Evolutionary conservation across 2,329 filamentous ascomycete genomes (phyloP).

Genomic region (Eutypa lata): DNA sequence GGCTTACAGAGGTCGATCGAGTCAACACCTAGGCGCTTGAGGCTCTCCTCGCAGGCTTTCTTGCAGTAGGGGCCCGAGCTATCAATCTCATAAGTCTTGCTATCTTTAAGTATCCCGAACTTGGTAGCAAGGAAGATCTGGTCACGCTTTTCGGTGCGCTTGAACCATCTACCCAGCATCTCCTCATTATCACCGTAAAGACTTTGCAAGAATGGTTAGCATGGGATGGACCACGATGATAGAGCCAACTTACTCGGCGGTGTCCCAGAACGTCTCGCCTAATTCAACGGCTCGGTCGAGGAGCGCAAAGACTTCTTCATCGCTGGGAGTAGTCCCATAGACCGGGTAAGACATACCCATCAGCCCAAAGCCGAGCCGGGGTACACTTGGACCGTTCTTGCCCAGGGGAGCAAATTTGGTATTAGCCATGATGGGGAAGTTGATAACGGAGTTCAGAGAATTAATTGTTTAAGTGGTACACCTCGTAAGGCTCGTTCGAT

Average conservation of each 20-base stretch:
- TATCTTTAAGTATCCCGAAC: slow-evolving; percentile 35
- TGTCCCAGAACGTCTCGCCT: slow-evolving; percentile 43
- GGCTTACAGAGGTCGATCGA: slow-evolving; percentile 40
- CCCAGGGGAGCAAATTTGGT: slow-evolving; percentile 13
- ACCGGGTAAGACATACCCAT: slow-evolving; percentile 14
- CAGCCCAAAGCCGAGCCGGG: slow-evolving; percentile 18
- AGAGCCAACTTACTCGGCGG: slow-evolving; percentile 25
- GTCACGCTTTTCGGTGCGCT: slow-evolving; percentile 37
- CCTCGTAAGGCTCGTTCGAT: too few species aligned
- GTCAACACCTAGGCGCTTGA: slow-evolving; percentile 37
- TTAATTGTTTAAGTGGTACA: too few species aligned
- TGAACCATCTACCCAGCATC: slow-evolving; percentile 47
- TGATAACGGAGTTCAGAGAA: not conserved
- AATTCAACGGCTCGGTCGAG: slow-evolving; percentile 42
- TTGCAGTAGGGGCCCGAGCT: slow-evolving; percentile 39
- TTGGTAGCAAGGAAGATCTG: slow-evolving; percentile 53
- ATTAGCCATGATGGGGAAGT: slow-evolving; percentile 7
- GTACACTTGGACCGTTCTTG: slow-evolving; percentile 18
- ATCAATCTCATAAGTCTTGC: slow-evolving; percentile 21
- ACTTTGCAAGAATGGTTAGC: slow-evolving; percentile 9
- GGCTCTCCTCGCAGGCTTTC: slow-evolving; percentile 35
- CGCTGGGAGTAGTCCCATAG: slow-evolving; percentile 16
- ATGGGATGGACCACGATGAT: not conserved
- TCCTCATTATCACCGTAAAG: slow-evolving; percentile 46
- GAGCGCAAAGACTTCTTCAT: slow-evolving; percentile 40